Evolutionary conservation across 2,329 filamentous ascomycete species (phyloP), one percentile per base, ranked within the genome.

Genomic region (Canariomyces notabilis): DNA sequence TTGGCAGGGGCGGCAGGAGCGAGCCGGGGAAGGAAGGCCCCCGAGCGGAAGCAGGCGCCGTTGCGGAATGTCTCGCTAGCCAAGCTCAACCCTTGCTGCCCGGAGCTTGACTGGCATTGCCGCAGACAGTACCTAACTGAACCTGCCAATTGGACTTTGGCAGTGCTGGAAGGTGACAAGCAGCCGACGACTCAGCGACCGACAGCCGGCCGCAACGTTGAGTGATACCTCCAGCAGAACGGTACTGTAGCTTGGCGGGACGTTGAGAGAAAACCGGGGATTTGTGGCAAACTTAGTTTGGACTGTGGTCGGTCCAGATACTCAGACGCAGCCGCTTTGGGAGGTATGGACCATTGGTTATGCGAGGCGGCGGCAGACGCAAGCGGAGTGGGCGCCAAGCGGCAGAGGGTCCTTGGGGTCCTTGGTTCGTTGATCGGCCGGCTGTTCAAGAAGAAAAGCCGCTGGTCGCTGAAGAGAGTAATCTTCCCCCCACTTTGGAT

Each of bases 401-500:
- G 23, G 40, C 37, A 46, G 39, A 36, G 34, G 38, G 39, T 33
- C 36, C 35, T 41, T 37, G 26, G 41, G 19, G 39, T 26, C 43
- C 44, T 53, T 42, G 44, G 37, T 39, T 38, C 37, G 19, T 19
- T 26, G 14, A 19, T 35, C 31, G 37, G 23, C 43, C 50, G 54
- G 50, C n/a, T n/a, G n/a, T 53, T 51, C 41, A 43, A 50, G 51
- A 56, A 54, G 41, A 52, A 50, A 43, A 43, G 38, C 53, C 51
- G 53, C 50, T 26, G 37, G 18, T 35, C 29, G 41, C 39, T 4
- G 38, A 42, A 41, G 31, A 23, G 20, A 36, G 48, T 35, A 57
- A 57, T 57, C 42, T 51, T n/a, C n/a, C 43, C 42, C 51, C 48
- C 50, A 58, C 56, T 58, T 58, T 58, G 56, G 56, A 58, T 58